A percentile compares a stretch with the other conserved stretches of the same genome.
These are phyloP conservation scores for Zymoseptoria pseudotritici DNA, from an alignment of 2,329 filamentous ascomycete species.

Conservation along the genomic window DNA sequence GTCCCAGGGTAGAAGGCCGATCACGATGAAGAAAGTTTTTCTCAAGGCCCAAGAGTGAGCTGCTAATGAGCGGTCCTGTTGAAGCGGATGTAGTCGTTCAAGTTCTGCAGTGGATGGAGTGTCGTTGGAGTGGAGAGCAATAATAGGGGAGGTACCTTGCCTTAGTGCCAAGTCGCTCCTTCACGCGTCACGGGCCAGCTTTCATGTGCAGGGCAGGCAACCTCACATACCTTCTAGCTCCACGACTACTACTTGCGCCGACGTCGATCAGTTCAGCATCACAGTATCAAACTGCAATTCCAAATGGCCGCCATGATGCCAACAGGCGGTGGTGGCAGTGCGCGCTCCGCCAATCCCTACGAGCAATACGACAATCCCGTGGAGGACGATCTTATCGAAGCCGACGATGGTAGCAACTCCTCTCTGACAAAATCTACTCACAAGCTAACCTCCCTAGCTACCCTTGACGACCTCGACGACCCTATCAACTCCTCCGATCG, in stretches of 20 bases:
- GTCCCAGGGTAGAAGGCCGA: no score
- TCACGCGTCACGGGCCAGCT: background rate
- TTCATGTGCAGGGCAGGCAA: background rate
- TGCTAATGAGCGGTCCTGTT: background rate
- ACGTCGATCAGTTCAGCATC: background rate
- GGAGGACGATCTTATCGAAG: constrained; percentile 46
- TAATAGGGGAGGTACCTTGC: background rate
- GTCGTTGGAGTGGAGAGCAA: no score
- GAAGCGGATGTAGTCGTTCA: background rate
- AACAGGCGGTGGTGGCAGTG: constrained; percentile 8
- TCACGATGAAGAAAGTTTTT: no score
- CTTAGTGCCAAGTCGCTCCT: background rate
- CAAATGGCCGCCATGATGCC: constrained; percentile 18
- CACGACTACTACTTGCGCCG: background rate
- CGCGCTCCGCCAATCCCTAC: constrained; percentile 23
- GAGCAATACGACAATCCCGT: constrained; percentile 40
- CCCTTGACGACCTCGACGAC: constrained; percentile 73
- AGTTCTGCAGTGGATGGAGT: background rate
- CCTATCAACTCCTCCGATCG: constrained; percentile 56
- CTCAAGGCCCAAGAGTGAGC: background rate
- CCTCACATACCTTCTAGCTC: background rate
- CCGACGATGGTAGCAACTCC: constrained; percentile 41
- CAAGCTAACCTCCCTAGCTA: constrained; percentile 47
- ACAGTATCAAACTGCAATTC: background rate
- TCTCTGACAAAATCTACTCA: background rate